Base-by-base conservation (phyloP, 2,329 filamentous ascomycete species). In the Venturia aucupariae region DNA sequence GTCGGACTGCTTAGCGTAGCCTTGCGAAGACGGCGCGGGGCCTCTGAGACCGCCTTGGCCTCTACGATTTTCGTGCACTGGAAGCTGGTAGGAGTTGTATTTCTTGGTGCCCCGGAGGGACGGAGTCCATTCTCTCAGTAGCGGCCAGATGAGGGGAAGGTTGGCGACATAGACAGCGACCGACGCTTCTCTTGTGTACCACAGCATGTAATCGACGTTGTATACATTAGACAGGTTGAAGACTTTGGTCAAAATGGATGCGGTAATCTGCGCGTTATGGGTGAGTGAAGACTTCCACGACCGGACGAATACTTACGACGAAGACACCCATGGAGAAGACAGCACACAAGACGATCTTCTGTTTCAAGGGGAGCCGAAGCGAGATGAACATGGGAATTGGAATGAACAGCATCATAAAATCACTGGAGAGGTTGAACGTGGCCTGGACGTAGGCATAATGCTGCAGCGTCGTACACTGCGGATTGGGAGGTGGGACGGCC, bases 371-470 rank as follows among this genome's bases (percentile, higher is more conserved):
- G 2, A 86, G 74, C 57, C 79, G 77, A 0, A 84, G 78, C 32
- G 77, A 77, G 13, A 81, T 67, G 32, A 86, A 69, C 63, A 83
- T 73, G 0, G 84, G 83, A 67, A 86, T 76, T 0, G 84, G 83
- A 24, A 87, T 80, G 3, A 78, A 69, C 35, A 87, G 80, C 70
- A 87, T 86, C 74, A 83, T 78, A 2, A 85, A 44, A 67, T 87
- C 85, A 32, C 83, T 85, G 2, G 81, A 80, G 60, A 86, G 81
- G 68, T 87, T 87, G 70, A 87, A 80, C 4, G 79, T 76, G 1
- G 82, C 80, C 65, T 86, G 84, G 19, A 82, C 81, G 61, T 85
- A 84, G 13, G 84, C 77, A 68, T 85, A 85, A 69, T 84, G 76
- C 19, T 80, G 76, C 1, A 82, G 79, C 0, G 83, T 81, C 0